A percentile compares a stretch with the other conserved stretches of the same genome.
Evolutionary conservation across 2,329 filamentous ascomycete species (phyloP).

Genomic region (Pseudocercospora pini-densiflorae): DNA sequence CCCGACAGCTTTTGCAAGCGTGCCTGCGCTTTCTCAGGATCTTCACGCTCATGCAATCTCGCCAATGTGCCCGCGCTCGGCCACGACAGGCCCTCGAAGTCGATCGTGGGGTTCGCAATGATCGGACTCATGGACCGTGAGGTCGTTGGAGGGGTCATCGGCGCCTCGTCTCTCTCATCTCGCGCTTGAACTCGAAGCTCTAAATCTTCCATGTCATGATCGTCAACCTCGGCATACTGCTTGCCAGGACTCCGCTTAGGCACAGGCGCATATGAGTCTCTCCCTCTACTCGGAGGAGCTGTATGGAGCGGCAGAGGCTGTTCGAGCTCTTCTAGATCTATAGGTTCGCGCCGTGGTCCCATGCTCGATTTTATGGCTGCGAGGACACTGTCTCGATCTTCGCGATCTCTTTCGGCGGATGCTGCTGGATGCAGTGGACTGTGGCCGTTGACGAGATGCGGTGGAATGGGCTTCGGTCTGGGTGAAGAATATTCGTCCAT

Average conservation of each 20-base stretch:
- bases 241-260: constrained; percentile 23
- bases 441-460: constrained; percentile 61
- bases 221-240: constrained; percentile 48
- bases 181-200: constrained; percentile 45
- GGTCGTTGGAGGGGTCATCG: constrained; percentile 57
- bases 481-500: constrained; percentile 49
- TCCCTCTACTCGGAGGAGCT: constrained; percentile 12
- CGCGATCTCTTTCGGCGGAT: constrained; percentile 52
- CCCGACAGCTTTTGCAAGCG: constrained; percentile 65
- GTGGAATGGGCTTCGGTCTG: constrained; percentile 57
- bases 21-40: constrained; percentile 61
- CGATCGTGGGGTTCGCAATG: constrained; percentile 55
- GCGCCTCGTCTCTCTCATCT: constrained; percentile 58
- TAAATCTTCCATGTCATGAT: constrained; percentile 46
- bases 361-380: constrained; percentile 65
- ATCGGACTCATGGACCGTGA: constrained; percentile 57
- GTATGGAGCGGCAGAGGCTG: constrained; percentile 17
- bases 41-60: constrained; percentile 42
- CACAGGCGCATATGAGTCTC: constrained; percentile 11
- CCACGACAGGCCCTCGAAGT: constrained; percentile 62
- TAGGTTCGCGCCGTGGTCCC: constrained; percentile 50
- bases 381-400: constrained; percentile 62
- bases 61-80: constrained; percentile 48
- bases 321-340: constrained; percentile 48
- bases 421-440: constrained; percentile 53